phyloP scores from a whole-genome alignment of 768 basidiomycete species.

The Lentinula detonsa region DNA sequence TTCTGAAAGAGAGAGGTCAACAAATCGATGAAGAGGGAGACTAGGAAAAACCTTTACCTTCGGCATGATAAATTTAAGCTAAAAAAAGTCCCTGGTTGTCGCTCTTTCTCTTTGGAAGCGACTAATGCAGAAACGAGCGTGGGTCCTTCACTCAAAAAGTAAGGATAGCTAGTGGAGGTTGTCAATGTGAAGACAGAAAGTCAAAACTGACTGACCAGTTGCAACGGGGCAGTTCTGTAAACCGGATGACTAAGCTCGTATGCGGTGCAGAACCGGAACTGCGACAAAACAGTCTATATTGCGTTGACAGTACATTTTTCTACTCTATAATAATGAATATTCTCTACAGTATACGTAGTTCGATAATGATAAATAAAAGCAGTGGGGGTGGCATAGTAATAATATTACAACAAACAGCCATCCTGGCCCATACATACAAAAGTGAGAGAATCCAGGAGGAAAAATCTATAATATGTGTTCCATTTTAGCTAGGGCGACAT shows the following conservation, averaged over 20 bases:
- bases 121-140: slow-evolving; percentile 3
- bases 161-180: neutral
- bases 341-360: neutral
- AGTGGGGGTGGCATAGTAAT: neutral
- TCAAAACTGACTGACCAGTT: neutral
- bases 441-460: neutral
- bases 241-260: neutral
- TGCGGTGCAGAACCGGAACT: neutral
- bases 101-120: neutral
- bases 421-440: neutral
- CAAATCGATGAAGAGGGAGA: neutral
- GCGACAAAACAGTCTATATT: neutral
- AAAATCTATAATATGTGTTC: slow-evolving; percentile 44
- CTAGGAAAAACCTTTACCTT: neutral
- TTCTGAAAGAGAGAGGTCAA: slow-evolving; percentile 35
- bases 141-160: neutral
- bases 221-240: neutral
- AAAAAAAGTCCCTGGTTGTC: neutral
- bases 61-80: neutral
- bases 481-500: slow-evolving; percentile 60
- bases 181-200: neutral
- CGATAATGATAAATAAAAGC: neutral
- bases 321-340: neutral
- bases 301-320: neutral
- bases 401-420: neutral